These are phyloP conservation scores for Cinnamomum chago DNA, from an alignment of 164 flowering plant genomes.

Conservation along the genomic window DNA sequence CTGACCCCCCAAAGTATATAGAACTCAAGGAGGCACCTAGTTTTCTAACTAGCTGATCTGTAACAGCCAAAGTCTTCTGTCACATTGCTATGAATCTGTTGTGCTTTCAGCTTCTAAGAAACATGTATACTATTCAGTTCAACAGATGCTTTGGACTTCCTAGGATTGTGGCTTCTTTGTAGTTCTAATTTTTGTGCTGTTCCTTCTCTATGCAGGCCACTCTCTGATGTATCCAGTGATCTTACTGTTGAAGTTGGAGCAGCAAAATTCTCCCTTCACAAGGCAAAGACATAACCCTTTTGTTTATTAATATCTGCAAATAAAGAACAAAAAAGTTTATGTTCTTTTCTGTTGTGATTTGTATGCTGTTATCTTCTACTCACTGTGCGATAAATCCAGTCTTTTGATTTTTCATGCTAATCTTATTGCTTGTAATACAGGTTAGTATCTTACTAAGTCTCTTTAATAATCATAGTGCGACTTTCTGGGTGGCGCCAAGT, in stretches of 20 bases:
- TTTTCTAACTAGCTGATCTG: not conserved
- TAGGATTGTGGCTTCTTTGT: not conserved
- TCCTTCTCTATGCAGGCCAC: conserved; percentile 70
- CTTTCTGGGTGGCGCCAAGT: too few relatives aligned
- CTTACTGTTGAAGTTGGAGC: conserved; percentile 76
- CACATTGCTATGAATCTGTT: not conserved
- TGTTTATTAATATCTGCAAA: not conserved
- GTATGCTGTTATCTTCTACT: too few relatives aligned
- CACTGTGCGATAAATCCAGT: too few relatives aligned
- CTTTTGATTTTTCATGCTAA: too few relatives aligned
- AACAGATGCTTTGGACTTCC: not conserved
- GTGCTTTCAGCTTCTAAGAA: not conserved
- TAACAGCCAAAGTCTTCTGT: conserved; percentile 10
- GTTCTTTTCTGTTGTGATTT: too few relatives aligned
- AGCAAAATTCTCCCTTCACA: conserved; percentile 82
- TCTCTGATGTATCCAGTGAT: conserved; percentile 95
- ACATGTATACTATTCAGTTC: not conserved
- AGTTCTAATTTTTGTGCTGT: not conserved
- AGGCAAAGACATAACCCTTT: conserved; percentile 39
- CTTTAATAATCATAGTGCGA: too few relatives aligned
- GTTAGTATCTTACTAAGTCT: too few relatives aligned
- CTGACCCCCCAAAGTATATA: not conserved
- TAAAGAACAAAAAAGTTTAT: too few relatives aligned
- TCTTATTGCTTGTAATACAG: too few relatives aligned
- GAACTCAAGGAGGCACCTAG: too few relatives aligned